phyloP scores from a whole-genome alignment of 495 filamentous ascomycete species.

The Tuber brumale region DNA sequence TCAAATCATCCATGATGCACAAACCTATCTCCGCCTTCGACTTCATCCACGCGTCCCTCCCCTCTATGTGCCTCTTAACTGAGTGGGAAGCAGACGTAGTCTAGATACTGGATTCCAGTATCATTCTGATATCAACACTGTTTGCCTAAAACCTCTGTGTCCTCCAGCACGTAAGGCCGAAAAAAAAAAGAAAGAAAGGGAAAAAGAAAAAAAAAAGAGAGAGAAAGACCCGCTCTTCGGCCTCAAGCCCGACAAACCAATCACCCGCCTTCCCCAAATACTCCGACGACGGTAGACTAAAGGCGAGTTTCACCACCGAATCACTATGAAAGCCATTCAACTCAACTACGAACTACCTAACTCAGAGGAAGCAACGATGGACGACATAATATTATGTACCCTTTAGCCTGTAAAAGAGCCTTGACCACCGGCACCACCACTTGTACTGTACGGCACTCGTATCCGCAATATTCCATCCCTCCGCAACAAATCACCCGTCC shows the following conservation, averaged over 20 bases:
- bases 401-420: not conserved
- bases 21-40: not conserved
- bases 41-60: slow-evolving; percentile 4
- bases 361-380: not conserved
- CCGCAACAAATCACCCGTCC: not conserved
- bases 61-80: not conserved
- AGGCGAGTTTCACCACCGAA: not conserved
- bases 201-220: not conserved
- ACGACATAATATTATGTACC: not conserved
- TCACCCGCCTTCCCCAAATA: not conserved
- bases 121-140: not conserved
- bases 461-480: not conserved
- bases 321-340: not conserved
- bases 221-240: not conserved
- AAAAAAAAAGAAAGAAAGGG: not conserved
- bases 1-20: not conserved
- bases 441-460: not conserved
- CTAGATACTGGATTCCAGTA: not conserved
- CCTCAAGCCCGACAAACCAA: not conserved
- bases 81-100: not conserved
- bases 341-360: not conserved
- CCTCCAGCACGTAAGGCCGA: not conserved
- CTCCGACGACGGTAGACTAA: not conserved
- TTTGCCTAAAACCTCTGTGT: not conserved
- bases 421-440: not conserved